phyloP scores from a whole-genome alignment of 805 yeast species.

The Yarrowia alimentaria region DNA sequence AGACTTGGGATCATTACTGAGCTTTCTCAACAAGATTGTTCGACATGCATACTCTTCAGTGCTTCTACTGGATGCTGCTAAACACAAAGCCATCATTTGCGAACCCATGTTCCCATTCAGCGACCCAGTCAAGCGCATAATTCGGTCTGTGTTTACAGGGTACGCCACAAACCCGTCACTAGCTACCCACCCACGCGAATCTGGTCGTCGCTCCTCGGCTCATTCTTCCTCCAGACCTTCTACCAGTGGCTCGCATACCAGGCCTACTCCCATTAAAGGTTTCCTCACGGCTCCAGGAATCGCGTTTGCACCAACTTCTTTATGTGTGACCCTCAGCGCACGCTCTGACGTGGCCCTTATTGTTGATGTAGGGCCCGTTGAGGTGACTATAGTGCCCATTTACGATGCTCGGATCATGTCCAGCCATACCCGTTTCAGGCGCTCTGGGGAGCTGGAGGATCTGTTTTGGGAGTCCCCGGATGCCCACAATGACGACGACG shows the following conservation, averaged over 20 bases:
- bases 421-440: constrained; percentile 5
- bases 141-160: constrained; percentile 9
- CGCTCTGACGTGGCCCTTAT: constrained; percentile 11
- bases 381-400: constrained; percentile 8
- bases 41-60: constrained; percentile 6
- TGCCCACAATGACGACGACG: constrained; percentile 16
- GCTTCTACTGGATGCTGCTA: constrained; percentile 1
- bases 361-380: not conserved
- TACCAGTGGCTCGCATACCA: not conserved
- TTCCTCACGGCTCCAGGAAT: constrained; percentile 7
- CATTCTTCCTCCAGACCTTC: no score
- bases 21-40: constrained; percentile 3
- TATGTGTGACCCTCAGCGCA: constrained; percentile 19
- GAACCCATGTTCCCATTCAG: constrained; percentile 9
- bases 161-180: no score
- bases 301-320: constrained; percentile 7
- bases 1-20: not conserved
- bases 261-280: no score
- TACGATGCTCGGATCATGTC: constrained; percentile 16
- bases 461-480: constrained; percentile 3
- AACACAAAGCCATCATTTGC: constrained; percentile 16
- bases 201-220: no score
- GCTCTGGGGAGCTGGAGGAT: not conserved
- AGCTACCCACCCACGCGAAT: no score
- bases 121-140: not conserved